A percentile compares a stretch with the other conserved stretches of the same genome.
These are phyloP conservation scores for Sergeia podlipaevii DNA, from an alignment of 208 protist species.

Conservation along the genomic window DNA sequence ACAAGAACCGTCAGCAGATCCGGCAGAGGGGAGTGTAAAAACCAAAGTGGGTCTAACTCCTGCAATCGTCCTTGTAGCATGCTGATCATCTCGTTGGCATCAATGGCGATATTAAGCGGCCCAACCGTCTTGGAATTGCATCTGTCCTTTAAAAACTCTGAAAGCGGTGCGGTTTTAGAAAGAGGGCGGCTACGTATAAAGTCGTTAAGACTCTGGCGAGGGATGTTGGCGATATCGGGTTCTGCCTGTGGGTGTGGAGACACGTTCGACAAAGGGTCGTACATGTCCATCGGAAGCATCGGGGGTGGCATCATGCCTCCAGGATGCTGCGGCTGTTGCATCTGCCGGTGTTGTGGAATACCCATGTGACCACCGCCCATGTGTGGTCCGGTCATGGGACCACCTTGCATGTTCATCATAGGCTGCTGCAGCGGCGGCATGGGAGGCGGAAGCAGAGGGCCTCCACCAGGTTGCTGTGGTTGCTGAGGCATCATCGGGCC, in stretches of 20 bases:
- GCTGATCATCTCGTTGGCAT: slow-evolving; percentile 78
- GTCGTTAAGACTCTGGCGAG: slow-evolving; percentile 53
- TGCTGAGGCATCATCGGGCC: slow-evolving; percentile 17
- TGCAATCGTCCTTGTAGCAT: slow-evolving; percentile 54
- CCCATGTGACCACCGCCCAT: slow-evolving; percentile 27
- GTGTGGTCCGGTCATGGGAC: slow-evolving; percentile 19
- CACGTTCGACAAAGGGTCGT: no score
- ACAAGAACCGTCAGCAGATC: slow-evolving; percentile 63
- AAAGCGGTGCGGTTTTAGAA: slow-evolving; percentile 35
- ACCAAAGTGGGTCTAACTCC: slow-evolving; percentile 67
- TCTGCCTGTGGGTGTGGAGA: no score
- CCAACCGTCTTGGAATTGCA: slow-evolving; percentile 34
- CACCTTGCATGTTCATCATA: background rate
- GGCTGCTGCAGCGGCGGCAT: background rate
- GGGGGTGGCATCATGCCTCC: no score
- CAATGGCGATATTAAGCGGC: slow-evolving; percentile 61
- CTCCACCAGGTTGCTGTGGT: slow-evolving; percentile 3
- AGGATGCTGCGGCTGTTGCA: slow-evolving; percentile 23
- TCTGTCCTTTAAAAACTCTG: slow-evolving; percentile 37
- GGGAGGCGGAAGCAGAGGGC: background rate
- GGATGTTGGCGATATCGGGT: no score
- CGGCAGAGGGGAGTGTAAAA: slow-evolving; percentile 72
- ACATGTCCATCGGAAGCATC: no score
- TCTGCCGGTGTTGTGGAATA: slow-evolving; percentile 6
- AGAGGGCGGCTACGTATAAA: slow-evolving; percentile 59